Conservation (phyloP, 768 basidiomycete species). For the Lactifluus pinguis region DNA sequence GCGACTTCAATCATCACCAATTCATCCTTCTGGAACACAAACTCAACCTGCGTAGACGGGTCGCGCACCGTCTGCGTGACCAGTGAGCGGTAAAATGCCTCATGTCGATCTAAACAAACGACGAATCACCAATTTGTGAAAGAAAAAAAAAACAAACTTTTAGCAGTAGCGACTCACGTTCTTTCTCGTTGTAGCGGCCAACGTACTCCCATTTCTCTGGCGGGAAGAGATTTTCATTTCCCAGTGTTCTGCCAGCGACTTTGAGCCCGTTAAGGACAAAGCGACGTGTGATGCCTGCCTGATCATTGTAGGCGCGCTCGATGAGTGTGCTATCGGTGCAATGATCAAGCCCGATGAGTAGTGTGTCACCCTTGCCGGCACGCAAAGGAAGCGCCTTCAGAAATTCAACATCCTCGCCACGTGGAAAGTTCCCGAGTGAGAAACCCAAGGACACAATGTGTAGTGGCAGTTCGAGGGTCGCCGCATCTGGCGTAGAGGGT, state of each 20-base stretch:
- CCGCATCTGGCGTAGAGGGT: conserved; percentile 41
- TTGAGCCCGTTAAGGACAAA: conserved; percentile 86
- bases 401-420: conserved; percentile 62
- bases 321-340: conserved; percentile 61
- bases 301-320: conserved; percentile 82
- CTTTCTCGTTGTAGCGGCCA: conserved; percentile 45
- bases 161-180: conserved; percentile 29
- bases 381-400: conserved; percentile 72
- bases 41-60: conserved; percentile 34
- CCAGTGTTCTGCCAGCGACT: conserved; percentile 58
- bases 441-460: conserved; percentile 91
- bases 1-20: conserved; percentile 80
- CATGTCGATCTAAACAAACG: conserved; percentile 53
- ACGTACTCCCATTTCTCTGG: conserved; percentile 70
- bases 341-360: conserved; percentile 88
- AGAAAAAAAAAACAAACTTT: background rate
- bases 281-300: conserved; percentile 53
- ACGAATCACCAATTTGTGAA: background rate
- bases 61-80: conserved; percentile 47
- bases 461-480: conserved; percentile 36
- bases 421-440: conserved; percentile 82
- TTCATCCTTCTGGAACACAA: conserved; percentile 62
- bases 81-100: conserved; percentile 74
- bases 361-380: conserved; percentile 65
- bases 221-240: conserved; percentile 55